Percentiles rank a stretch among this genome's conserved stretches.
These are phyloP conservation scores for Xanthoconium separans DNA, from an alignment of 1,284 basidiomycete genomes.

Conservation along the genomic window DNA sequence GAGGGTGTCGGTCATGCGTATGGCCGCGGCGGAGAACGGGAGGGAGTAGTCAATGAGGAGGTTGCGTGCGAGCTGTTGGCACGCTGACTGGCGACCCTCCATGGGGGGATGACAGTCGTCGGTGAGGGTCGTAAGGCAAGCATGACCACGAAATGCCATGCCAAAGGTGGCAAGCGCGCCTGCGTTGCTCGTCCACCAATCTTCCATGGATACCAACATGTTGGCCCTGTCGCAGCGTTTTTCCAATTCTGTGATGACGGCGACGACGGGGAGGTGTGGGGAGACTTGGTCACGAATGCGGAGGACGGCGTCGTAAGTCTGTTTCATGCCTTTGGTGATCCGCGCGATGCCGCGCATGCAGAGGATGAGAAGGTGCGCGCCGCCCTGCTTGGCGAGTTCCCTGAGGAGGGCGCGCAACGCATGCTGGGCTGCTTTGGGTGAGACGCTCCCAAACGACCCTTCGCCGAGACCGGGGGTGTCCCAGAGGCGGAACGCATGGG, in stretches of 20 bases:
- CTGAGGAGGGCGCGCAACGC: slow-evolving; percentile 23
- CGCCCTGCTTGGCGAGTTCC: slow-evolving; percentile 22
- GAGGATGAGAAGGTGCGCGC: slow-evolving; percentile 31
- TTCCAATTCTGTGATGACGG: slow-evolving; percentile 29
- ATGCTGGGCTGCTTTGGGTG: slow-evolving; percentile 19
- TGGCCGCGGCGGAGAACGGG: slow-evolving; percentile 6
- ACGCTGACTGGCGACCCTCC: slow-evolving; percentile 14
- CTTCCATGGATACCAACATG: slow-evolving; percentile 23
- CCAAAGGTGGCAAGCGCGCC: neutral
- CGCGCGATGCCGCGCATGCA: slow-evolving; percentile 27
- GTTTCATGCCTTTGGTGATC: slow-evolving; percentile 23
- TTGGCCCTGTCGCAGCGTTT: slow-evolving; percentile 16
- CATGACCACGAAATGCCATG: slow-evolving; percentile 22
- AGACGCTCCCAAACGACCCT: slow-evolving; percentile 26
- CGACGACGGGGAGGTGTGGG: slow-evolving; percentile 22
- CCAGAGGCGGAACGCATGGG: slow-evolving; percentile 26
- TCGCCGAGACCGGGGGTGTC: slow-evolving; percentile 31
- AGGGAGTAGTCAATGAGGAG: slow-evolving; percentile 25
- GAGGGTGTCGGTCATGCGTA: neutral
- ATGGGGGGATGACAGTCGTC: slow-evolving; percentile 23
- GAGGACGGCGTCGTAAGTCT: slow-evolving; percentile 22
- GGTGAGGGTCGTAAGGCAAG: slow-evolving; percentile 25
- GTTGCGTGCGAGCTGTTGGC: slow-evolving; percentile 20
- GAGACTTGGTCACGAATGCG: slow-evolving; percentile 25
- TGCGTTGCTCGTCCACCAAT: slow-evolving; percentile 20